Percentiles rank a stretch among this genome's conserved stretches.
Conservation (phyloP, 2,329 filamentous ascomycete species). For the Cylindrodendrum hubeiense region DNA sequence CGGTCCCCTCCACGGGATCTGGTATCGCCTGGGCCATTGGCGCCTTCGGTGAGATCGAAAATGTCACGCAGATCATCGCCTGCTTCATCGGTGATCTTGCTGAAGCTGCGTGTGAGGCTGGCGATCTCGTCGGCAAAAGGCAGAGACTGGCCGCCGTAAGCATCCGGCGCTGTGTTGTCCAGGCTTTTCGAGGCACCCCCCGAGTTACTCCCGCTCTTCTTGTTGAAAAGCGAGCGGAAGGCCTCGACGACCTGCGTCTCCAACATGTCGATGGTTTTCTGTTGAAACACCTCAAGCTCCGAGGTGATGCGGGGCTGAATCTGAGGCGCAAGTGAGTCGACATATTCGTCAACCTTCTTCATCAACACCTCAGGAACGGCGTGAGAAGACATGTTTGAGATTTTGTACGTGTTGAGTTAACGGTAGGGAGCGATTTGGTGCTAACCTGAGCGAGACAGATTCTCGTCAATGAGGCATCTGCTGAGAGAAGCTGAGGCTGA, state of each 20-base stretch:
- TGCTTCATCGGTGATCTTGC: slow-evolving; percentile 54
- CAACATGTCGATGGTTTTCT: slow-evolving; percentile 59
- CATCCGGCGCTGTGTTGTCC: slow-evolving; percentile 51
- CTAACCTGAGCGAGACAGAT: too few species aligned
- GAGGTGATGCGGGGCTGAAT: slow-evolving; percentile 60
- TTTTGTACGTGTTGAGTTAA: background rate
- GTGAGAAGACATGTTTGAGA: slow-evolving; percentile 49
- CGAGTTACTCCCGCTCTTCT: slow-evolving; percentile 41
- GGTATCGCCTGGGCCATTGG: slow-evolving; percentile 31
- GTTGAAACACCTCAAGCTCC: slow-evolving; percentile 58
- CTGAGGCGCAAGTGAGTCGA: slow-evolving; percentile 60
- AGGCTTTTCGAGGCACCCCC: slow-evolving; percentile 41
- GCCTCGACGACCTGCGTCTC: slow-evolving; percentile 59
- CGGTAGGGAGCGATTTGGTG: slow-evolving; percentile 6
- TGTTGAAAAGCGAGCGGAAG: slow-evolving; percentile 59
- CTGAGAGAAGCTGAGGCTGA: slow-evolving; percentile 6
- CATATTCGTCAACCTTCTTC: slow-evolving; percentile 59
- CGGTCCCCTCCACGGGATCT: slow-evolving; percentile 44
- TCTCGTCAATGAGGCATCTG: too few species aligned
- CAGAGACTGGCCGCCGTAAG: slow-evolving; percentile 56
- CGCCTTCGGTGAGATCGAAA: slow-evolving; percentile 56
- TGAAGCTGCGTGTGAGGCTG: slow-evolving; percentile 55
- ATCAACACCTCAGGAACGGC: slow-evolving; percentile 57
- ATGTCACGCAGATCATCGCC: slow-evolving; percentile 58
- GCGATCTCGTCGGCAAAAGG: slow-evolving; percentile 62